Evolutionary conservation across 805 yeast species (phyloP), one percentile per base, ranked within the genome.

Genomic region (Candida piceae): DNA sequence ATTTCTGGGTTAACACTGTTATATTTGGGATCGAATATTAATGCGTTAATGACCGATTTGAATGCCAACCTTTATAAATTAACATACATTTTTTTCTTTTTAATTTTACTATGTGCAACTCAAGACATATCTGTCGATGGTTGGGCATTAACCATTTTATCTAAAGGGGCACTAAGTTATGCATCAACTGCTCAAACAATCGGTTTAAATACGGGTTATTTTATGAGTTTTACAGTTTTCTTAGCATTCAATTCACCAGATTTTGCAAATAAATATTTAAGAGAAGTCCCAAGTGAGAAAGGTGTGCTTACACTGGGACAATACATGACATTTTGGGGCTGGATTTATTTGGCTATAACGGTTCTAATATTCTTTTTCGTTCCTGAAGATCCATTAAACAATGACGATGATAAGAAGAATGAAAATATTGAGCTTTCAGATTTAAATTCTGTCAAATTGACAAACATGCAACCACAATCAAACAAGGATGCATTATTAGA

Each of bases 81-180:
- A 42, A 86, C 97, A 0, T 48, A 67, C 34, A 70, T 77, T 39
- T 93, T 93, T 61, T 84, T 89, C 50, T 46, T 77, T 16, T 65
- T 93, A 41, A 93, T 93, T 22, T 75, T 90, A 40, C 69, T 89
- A 41, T 89, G 97, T 64, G 97, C 97, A 1, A 90, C 98, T 0
- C 98, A 93, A 60, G 98, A 93, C 57, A 93, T 93, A 38, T 97
- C 98, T 0, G 98, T 93, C 16, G 98, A 93, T 63, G 97, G 98
- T 9, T 93, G 98, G 98, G 97, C 97, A 0, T 65, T 93, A 53
- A 93, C 96, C 1, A 78, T 90, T 27, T 67, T 93, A 35, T 78
- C 89, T 13, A 78, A 79, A 18, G 76, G 75, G 19, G 82, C 94
- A 11, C 67, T 93, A 43, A 80, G 94, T 13, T 93, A 78, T 64